Base-by-base conservation (phyloP, 2,329 filamentous ascomycete species). In the Lachnellula willkommii region DNA sequence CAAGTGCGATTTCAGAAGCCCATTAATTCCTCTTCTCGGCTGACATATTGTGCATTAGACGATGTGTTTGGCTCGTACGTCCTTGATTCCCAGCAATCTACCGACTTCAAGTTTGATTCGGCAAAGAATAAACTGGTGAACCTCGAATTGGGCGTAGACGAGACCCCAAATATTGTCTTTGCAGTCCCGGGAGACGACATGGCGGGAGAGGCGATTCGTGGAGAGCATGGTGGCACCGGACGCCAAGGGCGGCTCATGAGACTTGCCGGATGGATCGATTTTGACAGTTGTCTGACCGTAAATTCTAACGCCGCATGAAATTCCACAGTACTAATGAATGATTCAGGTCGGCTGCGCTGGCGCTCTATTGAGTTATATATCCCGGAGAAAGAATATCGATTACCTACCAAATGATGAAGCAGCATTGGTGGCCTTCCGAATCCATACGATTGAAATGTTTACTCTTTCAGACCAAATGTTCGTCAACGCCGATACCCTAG, bases 331-430 rank as follows among this genome's bases (percentile, higher is more conserved):
- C 54, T 61, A 48, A 63, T 50, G 8, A 47, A 35, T 28, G 22
- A 7, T 52, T 9, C 39, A 71, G 69, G 76, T 95, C 48, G 89
- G 90, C 3, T 97, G 94, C 71, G 88, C 87, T 26, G 90, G 92
- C n/a, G 92, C 92, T 26, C 74, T 97, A 2, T 73, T 97, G n/a
- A 80, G 81, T 5, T 89, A 95, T 61, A 71, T 96, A 24, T 83
- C 90, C 64, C 83, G 89, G 52, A 80, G 84, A 63, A 79, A 79
- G 67, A 80, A 84, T 40, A 78, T 81, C 2, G 79, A 83, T 37
- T 86, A 83, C 65, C 73, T 87, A 2, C 81, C 84, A 1, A 80
- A 81, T 28, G 83, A 87, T 57, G 72, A 76, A 14, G 75, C 77
- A 32, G 77, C 77, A 2, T 69, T 74, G n/a, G 65, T 74, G 9